These are phyloP conservation scores for Brasilioporus rufonigricans DNA, from an alignment of 768 basidiomycete genomes.

Conservation along the genomic window DNA sequence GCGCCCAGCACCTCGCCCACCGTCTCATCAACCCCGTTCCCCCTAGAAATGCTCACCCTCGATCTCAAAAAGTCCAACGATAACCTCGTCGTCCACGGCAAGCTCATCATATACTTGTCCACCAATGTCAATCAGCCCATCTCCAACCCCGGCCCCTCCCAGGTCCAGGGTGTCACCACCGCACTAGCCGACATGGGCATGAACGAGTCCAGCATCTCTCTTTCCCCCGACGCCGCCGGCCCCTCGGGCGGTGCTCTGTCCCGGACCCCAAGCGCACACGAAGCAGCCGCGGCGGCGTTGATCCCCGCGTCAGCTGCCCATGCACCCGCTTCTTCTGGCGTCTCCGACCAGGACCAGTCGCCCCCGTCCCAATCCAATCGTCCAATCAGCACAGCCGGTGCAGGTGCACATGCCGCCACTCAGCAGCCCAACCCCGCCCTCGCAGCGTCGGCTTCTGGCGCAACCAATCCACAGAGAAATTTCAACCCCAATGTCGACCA, in stretches of 20 bases:
- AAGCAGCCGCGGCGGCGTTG: conserved; percentile 46
- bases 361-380: conserved; percentile 30
- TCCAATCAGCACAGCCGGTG: conserved; percentile 36
- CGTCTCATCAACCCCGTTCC: conserved; percentile 1
- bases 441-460: conserved; percentile 37
- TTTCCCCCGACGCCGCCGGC: conserved; percentile 43
- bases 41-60: conserved; percentile 88
- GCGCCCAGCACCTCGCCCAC: conserved; percentile 28
- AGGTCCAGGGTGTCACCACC: conserved; percentile 55
- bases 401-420: conserved; percentile 15
- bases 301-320: conserved; percentile 41
- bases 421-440: conserved; percentile 21
- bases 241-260: conserved; percentile 48
- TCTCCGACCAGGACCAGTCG: conserved; percentile 30
- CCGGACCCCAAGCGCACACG: conserved; percentile 66
- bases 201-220: conserved; percentile 56
- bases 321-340: conserved; percentile 21
- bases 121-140: conserved; percentile 88
- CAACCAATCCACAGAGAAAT: conserved; percentile 61
- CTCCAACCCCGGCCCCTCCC: conserved; percentile 77
- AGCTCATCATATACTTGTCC: conserved; percentile 93
- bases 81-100: conserved; percentile 95
- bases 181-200: conserved; percentile 63
- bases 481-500: conserved; percentile 97
- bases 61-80: conserved; percentile 99